These are phyloP conservation scores for Arabidopsis lyrata DNA, from an alignment of 441 rosid genomes.

Conservation along the genomic window DNA sequence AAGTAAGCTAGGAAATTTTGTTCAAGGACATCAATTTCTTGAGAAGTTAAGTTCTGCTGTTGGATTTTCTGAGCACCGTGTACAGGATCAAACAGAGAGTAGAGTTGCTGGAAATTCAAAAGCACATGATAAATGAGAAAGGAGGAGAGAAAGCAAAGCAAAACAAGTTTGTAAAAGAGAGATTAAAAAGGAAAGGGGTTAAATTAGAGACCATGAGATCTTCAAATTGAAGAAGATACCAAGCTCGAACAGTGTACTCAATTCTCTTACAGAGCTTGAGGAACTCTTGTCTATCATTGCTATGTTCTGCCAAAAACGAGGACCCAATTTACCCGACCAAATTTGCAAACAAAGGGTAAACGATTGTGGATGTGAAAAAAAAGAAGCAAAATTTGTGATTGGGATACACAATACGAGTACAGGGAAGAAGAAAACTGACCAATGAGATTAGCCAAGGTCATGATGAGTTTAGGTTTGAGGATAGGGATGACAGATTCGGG, in stretches of 20 bases:
- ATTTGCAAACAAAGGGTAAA: background rate
- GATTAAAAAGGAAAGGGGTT: background rate
- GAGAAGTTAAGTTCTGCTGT: conserved; percentile 66
- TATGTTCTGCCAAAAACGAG: conserved; percentile 49
- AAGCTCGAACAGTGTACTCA: conserved; percentile 84
- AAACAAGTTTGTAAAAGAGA: conserved; percentile 2
- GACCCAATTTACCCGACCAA: background rate
- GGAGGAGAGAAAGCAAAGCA: background rate
- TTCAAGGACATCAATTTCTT: conserved; percentile 71
- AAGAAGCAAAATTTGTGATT: background rate
- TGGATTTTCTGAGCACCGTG: conserved; percentile 69
- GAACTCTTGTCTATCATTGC: conserved; percentile 68
- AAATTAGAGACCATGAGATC: conserved; percentile 65
- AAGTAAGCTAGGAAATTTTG: conserved; percentile 67
- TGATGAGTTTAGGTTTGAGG: conserved; percentile 73
- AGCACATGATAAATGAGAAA: conserved; percentile 2
- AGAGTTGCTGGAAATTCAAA: conserved; percentile 61
- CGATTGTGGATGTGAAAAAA: background rate
- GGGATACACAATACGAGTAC: background rate
- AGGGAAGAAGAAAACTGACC: conserved; percentile 48
- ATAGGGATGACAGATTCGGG: conserved; percentile 83
- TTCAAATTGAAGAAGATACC: conserved; percentile 85
- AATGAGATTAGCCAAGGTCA: conserved; percentile 59
- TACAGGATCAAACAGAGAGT: conserved; percentile 80
- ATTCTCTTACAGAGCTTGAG: conserved; percentile 79